Conservation (phyloP, 371 early-diverging fungal genomes). For the Gilbertella persicaria region DNA sequence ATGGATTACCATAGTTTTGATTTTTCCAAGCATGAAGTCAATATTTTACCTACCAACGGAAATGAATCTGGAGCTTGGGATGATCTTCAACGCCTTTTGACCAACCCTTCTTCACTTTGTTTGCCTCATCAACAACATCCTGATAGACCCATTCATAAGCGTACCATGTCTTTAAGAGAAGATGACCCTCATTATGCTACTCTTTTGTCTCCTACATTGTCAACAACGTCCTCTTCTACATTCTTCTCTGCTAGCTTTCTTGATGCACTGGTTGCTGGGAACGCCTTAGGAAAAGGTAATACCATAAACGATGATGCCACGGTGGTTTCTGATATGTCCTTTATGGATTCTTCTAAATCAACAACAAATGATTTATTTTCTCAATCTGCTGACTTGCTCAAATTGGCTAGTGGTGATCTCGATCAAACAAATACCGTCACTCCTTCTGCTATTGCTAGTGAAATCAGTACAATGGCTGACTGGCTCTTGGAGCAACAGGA, state of each 20-base stretch:
- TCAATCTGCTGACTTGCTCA: slow-evolving; percentile 10
- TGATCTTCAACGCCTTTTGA: slow-evolving; percentile 9
- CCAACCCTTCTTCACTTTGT: neutral
- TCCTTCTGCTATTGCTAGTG: slow-evolving; percentile 17
- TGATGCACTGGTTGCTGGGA: slow-evolving; percentile 54
- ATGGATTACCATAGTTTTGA: slow-evolving; percentile 29
- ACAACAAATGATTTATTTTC: slow-evolving; percentile 30
- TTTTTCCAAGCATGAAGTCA: slow-evolving; percentile 17
- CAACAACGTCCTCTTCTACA: slow-evolving; percentile 14
- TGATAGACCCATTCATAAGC: slow-evolving; percentile 23
- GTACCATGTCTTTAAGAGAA: slow-evolving; percentile 42
- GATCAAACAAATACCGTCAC: slow-evolving; percentile 3
- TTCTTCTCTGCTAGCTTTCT: slow-evolving; percentile 64
- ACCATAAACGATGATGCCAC: slow-evolving; percentile 3
- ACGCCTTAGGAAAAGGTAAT: neutral
- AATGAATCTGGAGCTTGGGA: slow-evolving; percentile 14
- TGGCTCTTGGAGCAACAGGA: slow-evolving; percentile 25
- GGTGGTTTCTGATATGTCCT: slow-evolving; percentile 31
- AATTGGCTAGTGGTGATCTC: slow-evolving; percentile 4
- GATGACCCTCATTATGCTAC: slow-evolving; percentile 20
- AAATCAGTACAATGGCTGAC: slow-evolving; percentile 24
- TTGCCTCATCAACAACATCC: neutral
- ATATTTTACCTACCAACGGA: slow-evolving; percentile 2
- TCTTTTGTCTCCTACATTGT: slow-evolving; percentile 15
- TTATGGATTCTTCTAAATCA: slow-evolving; percentile 25